Percentiles rank a stretch among this genome's conserved stretches.
Evolutionary conservation across 108 stramenopile species (phyloP).

Genomic region (Stephanodiscus triporus): DNA sequence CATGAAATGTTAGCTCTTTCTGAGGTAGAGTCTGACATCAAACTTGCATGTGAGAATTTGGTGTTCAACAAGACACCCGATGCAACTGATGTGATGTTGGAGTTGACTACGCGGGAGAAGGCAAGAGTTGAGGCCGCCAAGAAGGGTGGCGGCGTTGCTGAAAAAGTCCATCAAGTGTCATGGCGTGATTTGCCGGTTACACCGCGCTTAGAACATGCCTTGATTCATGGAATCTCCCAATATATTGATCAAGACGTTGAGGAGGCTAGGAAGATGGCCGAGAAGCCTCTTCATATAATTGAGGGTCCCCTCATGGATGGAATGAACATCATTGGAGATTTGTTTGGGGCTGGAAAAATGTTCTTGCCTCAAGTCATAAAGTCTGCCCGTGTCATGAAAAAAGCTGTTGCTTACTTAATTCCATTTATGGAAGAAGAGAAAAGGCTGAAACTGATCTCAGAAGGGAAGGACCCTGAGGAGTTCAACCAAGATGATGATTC

Average conservation of each 20-base stretch:
- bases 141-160: constrained; percentile 69
- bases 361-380: constrained; percentile 99
- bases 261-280: constrained; percentile 72
- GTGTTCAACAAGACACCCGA: constrained; percentile 83
- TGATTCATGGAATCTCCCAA: constrained; percentile 98
- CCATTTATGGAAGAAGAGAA: constrained; percentile 99
- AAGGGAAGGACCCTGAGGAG: constrained; percentile 87
- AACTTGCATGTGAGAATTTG: constrained; percentile 84
- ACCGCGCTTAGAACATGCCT: constrained; percentile 94
- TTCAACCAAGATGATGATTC: constrained; percentile 88
- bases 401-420: constrained; percentile 98
- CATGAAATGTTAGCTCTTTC: constrained; percentile 87
- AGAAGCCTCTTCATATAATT: constrained; percentile 95
- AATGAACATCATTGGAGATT: constrained; percentile 99
- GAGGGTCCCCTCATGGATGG: constrained; percentile 99
- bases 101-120: constrained; percentile 86
- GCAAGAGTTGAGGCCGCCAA: constrained; percentile 81
- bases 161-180: constrained; percentile 68
- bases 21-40: constrained; percentile 90
- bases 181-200: constrained; percentile 88
- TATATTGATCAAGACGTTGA: constrained; percentile 91
- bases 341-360: constrained; percentile 99
- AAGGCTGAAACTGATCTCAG: constrained; percentile 76
- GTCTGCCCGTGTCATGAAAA: constrained; percentile 99
- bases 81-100: constrained; percentile 95